Percentiles rank a stretch among this genome's conserved stretches.
These are phyloP conservation scores for Claviceps digitariae DNA, from an alignment of 2,329 filamentous ascomycete species.

Conservation along the genomic window DNA sequence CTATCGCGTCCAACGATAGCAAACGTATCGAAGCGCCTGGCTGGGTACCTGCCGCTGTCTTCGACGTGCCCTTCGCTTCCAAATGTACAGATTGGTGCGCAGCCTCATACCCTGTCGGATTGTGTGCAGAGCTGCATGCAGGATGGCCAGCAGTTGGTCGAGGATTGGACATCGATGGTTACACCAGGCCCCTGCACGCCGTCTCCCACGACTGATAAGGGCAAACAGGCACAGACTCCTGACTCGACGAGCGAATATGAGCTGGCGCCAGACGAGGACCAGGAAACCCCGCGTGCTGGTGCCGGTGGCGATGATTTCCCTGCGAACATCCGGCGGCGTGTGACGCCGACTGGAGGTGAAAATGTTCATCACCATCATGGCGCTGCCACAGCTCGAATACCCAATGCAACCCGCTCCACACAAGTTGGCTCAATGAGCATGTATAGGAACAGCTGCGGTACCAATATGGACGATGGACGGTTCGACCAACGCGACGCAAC, in stretches of 20 bases:
- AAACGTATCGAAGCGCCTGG: slow-evolving; percentile 2
- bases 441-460: neutral
- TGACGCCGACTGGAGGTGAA: neutral
- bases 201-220: neutral
- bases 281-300: neutral
- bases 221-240: neutral
- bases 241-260: neutral
- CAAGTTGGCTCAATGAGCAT: neutral
- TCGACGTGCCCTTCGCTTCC: slow-evolving; percentile 5
- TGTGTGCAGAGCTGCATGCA: slow-evolving; percentile 1
- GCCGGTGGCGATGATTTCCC: neutral
- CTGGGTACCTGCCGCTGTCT: slow-evolving; percentile 5
- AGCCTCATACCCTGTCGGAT: slow-evolving; percentile 1
- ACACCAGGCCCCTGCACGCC: neutral
- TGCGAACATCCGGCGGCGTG: neutral
- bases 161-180: neutral
- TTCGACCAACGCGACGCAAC: neutral
- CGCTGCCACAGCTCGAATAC: neutral
- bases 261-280: neutral
- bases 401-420: neutral
- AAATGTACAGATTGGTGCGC: neutral
- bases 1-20: slow-evolving; percentile 3
- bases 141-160: neutral
- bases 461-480: neutral
- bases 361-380: neutral